These are phyloP conservation scores for Closterium sp. DNA, from an alignment of 139 green algal species.

Conservation along the genomic window DNA sequence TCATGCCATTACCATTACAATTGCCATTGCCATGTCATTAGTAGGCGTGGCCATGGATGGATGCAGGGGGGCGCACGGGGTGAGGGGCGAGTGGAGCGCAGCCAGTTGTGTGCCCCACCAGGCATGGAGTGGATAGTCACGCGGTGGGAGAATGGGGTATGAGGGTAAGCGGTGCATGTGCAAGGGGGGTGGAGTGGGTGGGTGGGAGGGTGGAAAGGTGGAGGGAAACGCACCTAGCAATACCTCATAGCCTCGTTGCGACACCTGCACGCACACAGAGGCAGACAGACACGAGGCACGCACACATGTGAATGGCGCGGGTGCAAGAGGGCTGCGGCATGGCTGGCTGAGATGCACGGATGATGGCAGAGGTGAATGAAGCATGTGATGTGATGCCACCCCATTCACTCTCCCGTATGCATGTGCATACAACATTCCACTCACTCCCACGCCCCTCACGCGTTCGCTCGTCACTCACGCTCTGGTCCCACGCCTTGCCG, in stretches of 20 bases:
- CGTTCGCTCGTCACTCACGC: slow-evolving; percentile 5
- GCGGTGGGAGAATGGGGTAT: neutral
- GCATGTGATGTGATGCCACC: neutral
- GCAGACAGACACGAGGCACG: neutral
- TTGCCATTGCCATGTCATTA: no score
- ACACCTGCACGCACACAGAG: slow-evolving; percentile 53
- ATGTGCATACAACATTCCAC: neutral
- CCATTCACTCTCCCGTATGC: neutral
- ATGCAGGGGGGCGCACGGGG: no score
- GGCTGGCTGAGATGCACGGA: neutral
- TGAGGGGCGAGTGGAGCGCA: no score
- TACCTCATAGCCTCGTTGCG: slow-evolving; percentile 44
- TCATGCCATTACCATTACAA: no score
- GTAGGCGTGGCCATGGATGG: no score
- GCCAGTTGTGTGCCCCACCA: no score
- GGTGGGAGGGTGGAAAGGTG: neutral
- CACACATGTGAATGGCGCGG: neutral
- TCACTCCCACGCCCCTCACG: neutral
- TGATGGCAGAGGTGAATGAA: no score
- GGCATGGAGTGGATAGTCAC: no score
- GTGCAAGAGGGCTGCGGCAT: neutral
- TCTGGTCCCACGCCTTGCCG: slow-evolving; percentile 61
- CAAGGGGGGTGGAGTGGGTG: neutral
- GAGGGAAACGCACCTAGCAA: neutral
- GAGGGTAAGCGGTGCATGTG: neutral